Percentiles rank a stretch among this genome's conserved stretches.
These are phyloP conservation scores for Escallonia herrerae DNA, from an alignment of 129 eudicot genomes.

Conservation along the genomic window DNA sequence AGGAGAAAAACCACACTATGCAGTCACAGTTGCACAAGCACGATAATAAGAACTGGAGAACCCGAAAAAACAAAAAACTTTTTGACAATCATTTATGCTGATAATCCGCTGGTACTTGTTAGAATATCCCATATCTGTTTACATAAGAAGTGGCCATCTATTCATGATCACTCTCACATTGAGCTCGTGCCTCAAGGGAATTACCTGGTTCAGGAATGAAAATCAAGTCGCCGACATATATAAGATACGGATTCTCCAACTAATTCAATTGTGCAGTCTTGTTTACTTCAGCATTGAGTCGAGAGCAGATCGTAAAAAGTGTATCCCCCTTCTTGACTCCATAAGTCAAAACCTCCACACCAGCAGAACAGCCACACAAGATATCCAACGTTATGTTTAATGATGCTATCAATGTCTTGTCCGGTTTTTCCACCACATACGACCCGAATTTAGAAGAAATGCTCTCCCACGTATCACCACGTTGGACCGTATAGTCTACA, in stretches of 20 bases:
- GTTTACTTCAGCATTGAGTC: not conserved
- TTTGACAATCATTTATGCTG: too few relatives aligned
- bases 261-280: slow-evolving; percentile 2
- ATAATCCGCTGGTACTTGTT: too few relatives aligned
- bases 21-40: too few relatives aligned
- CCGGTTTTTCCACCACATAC: slow-evolving; percentile 9
- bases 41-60: too few relatives aligned
- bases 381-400: slow-evolving; percentile 8
- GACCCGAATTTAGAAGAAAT: slow-evolving; percentile 11
- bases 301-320: slow-evolving; percentile 10
- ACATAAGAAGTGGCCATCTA: too few relatives aligned
- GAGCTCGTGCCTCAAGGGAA: not conserved
- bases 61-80: too few relatives aligned
- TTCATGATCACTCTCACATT: not conserved
- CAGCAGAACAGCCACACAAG: slow-evolving; percentile 6
- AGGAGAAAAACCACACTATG: not conserved
- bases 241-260: not conserved
- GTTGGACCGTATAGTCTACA: slow-evolving; percentile 5
- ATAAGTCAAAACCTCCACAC: slow-evolving; percentile 1
- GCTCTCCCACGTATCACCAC: slow-evolving; percentile 7
- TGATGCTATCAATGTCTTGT: slow-evolving; percentile 8
- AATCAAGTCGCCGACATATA: not conserved
- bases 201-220: slow-evolving; percentile 14
- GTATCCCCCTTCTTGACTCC: slow-evolving; percentile 4
- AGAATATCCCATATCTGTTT: too few relatives aligned